These are phyloP conservation scores for Cyberlindnera saturnus DNA, from an alignment of 805 yeast species.

Conservation along the genomic window DNA sequence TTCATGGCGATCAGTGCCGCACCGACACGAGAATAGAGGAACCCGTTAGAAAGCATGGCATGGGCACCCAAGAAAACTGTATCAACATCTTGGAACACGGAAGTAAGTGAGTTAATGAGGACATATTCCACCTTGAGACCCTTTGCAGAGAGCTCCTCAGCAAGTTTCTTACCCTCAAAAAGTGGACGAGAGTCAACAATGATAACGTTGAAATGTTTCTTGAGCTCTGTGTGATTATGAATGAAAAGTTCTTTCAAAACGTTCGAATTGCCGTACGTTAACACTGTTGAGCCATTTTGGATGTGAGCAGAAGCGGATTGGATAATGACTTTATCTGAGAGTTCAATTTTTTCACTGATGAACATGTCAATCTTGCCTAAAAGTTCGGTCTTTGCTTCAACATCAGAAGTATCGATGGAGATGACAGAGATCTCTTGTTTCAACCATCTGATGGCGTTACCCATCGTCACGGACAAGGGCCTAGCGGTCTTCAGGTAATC, in stretches of 20 bases:
- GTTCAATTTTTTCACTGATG: slow-evolving; percentile 76
- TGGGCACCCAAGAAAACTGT: slow-evolving; percentile 94
- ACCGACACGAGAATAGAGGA: slow-evolving; percentile 89
- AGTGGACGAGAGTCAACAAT: slow-evolving; percentile 92
- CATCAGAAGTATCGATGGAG: slow-evolving; percentile 56
- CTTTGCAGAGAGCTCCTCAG: slow-evolving; percentile 51
- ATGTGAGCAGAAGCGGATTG: slow-evolving; percentile 77
- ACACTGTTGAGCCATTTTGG: slow-evolving; percentile 65
- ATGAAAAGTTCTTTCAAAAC: slow-evolving; percentile 73
- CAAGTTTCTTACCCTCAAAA: slow-evolving; percentile 83
- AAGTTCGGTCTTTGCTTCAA: slow-evolving; percentile 58
- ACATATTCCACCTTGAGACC: slow-evolving; percentile 74
- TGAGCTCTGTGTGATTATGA: slow-evolving; percentile 54
- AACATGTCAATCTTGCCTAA: slow-evolving; percentile 70
- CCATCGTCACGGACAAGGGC: slow-evolving; percentile 91
- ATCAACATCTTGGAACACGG: slow-evolving; percentile 81
- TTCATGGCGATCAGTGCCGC: slow-evolving; percentile 91
- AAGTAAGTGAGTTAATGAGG: slow-evolving; percentile 69
- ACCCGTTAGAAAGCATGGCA: slow-evolving; percentile 93
- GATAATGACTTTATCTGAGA: slow-evolving; percentile 77
- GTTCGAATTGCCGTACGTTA: slow-evolving; percentile 84
- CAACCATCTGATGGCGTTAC: slow-evolving; percentile 95
- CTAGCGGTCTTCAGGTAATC: slow-evolving; percentile 88
- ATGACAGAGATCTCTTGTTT: slow-evolving; percentile 87
- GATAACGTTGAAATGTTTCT: slow-evolving; percentile 70